Evolutionary conservation across 179 eudicot genomes (phyloP).

Genomic region (Beta macrorhiza): DNA sequence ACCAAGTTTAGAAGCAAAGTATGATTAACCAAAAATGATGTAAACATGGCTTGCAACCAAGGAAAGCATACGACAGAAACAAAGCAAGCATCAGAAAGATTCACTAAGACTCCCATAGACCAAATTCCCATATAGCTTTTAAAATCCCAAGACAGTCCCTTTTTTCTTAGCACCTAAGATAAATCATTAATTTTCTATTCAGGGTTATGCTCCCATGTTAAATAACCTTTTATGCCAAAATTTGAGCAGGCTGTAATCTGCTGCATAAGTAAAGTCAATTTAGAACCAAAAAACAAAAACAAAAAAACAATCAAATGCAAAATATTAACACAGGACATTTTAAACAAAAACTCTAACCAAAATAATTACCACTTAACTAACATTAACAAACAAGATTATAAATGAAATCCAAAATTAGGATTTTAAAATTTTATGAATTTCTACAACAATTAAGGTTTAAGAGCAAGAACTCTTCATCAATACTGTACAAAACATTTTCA

Average conservation of each 20-base stretch:
- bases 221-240: not conserved
- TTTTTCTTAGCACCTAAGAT: not conserved
- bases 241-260: not conserved
- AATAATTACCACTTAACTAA: too few relatives aligned
- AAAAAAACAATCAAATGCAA: not conserved
- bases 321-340: too few relatives aligned
- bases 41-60: slow-evolving; percentile 10
- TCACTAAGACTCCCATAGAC: not conserved
- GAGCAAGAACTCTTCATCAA: not conserved
- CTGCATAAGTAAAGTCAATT: not conserved
- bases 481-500: not conserved
- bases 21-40: not conserved
- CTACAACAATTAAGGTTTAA: too few relatives aligned
- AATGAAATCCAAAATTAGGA: too few relatives aligned
- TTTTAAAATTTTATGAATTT: too few relatives aligned
- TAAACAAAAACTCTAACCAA: too few relatives aligned
- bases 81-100: slow-evolving; percentile 10
- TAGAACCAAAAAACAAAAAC: not conserved
- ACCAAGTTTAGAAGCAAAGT: slow-evolving; percentile 11
- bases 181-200: not conserved
- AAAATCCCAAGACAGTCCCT: not conserved
- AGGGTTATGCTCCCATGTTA: not conserved
- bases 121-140: slow-evolving; percentile 12
- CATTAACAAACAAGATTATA: too few relatives aligned
- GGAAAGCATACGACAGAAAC: slow-evolving; percentile 18